Conservation (phyloP, 140 eudicot species). For the Flaveria floridana region DNA sequence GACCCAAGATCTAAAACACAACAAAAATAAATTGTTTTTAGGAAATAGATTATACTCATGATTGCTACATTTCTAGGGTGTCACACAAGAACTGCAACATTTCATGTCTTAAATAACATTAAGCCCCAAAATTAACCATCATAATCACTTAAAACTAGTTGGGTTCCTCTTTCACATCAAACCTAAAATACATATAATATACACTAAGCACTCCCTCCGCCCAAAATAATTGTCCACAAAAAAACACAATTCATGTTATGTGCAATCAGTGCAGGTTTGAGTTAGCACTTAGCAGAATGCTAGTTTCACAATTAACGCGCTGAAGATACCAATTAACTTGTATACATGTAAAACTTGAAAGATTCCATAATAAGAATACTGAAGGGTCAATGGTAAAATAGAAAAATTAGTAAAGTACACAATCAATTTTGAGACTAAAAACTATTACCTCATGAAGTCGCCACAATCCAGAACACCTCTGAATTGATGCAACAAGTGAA, state of each 20-base stretch:
- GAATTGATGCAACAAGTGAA: slow-evolving; percentile 73
- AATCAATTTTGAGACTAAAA: background rate
- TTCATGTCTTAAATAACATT: background rate
- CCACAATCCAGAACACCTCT: slow-evolving; percentile 84
- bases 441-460: slow-evolving; percentile 78
- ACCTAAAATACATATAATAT: background rate
- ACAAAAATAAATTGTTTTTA: slow-evolving; percentile 5
- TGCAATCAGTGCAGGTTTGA: background rate
- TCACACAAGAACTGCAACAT: background rate
- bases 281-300: background rate
- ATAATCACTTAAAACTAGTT: background rate
- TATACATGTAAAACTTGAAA: background rate
- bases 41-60: slow-evolving; percentile 3
- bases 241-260: background rate
- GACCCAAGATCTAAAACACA: slow-evolving; percentile 73
- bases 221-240: background rate
- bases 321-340: background rate
- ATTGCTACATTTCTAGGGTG: background rate
- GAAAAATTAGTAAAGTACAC: background rate
- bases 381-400: background rate
- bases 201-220: background rate
- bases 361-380: background rate
- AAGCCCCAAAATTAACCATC: background rate
- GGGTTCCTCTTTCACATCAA: background rate
- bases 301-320: background rate